phyloP scores from a whole-genome alignment of 768 basidiomycete species.

The Boletus sp. region DNA sequence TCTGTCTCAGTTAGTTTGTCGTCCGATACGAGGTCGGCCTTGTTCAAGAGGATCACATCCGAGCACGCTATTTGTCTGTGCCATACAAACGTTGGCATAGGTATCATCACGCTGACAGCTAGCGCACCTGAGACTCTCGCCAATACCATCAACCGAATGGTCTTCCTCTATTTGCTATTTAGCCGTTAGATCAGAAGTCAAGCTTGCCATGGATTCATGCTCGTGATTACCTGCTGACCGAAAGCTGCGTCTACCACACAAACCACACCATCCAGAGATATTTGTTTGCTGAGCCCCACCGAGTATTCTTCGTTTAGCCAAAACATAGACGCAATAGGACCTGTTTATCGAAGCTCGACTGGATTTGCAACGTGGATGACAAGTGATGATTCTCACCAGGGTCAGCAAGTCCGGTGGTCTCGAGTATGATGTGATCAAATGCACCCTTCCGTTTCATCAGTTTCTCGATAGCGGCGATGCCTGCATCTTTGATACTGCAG shows the following conservation, averaged over 20 bases:
- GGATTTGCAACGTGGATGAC: neutral
- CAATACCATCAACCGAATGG: conserved; percentile 56
- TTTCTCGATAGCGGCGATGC: conserved; percentile 90
- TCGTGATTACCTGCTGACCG: conserved; percentile 49
- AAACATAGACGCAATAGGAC: conserved; percentile 84
- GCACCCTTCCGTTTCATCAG: conserved; percentile 81
- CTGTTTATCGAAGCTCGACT: conserved; percentile 33
- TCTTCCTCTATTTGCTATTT: conserved; percentile 85
- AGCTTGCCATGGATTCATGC: conserved; percentile 32
- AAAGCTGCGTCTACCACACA: conserved; percentile 91
- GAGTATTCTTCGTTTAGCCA: conserved; percentile 86
- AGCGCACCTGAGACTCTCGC: conserved; percentile 75
- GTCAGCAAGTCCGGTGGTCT: conserved; percentile 95
- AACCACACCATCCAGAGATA: conserved; percentile 82
- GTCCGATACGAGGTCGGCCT: conserved; percentile 68
- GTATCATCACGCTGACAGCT: neutral
- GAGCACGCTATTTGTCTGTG: conserved; percentile 90
- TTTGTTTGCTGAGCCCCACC: conserved; percentile 62
- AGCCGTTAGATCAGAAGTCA: neutral
- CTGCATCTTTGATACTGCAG: conserved; percentile 94
- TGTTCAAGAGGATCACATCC: conserved; percentile 91
- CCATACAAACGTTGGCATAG: neutral
- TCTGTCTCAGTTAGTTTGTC: conserved; percentile 49
- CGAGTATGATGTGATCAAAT: conserved; percentile 94
- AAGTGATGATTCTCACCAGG: conserved; percentile 53